Evolutionary conservation across 2,329 filamentous ascomycete genomes (phyloP).

Genomic region (Colletotrichum liaoningense): DNA sequence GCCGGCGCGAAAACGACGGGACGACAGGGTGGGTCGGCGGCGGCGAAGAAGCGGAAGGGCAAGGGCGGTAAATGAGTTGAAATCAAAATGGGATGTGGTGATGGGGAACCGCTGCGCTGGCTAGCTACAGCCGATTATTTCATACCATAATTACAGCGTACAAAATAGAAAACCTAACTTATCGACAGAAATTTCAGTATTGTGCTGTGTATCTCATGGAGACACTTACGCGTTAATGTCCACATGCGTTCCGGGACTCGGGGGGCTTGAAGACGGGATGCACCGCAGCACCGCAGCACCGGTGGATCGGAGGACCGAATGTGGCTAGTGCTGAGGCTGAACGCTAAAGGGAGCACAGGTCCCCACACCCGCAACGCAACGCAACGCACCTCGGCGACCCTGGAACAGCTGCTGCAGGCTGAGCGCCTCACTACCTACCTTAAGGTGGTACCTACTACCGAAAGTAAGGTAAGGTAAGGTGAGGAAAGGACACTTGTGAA

Average conservation of each 20-base stretch:
- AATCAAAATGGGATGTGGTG: neutral
- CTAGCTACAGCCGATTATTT: conserved; percentile 19
- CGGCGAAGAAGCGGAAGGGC: conserved; percentile 35
- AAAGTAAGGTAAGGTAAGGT: no score
- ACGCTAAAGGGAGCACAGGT: neutral
- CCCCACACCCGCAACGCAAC: neutral
- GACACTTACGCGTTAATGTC: neutral
- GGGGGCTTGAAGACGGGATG: neutral
- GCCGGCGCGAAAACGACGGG: conserved; percentile 27
- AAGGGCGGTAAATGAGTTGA: conserved; percentile 21
- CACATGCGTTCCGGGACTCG: neutral
- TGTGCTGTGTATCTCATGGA: neutral
- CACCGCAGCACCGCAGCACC: no score
- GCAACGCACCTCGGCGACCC: no score
- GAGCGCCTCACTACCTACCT: neutral
- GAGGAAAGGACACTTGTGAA: conserved; percentile 30
- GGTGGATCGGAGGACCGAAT: neutral
- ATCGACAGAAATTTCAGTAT: neutral
- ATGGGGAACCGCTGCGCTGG: neutral
- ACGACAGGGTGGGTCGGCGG: conserved; percentile 27
- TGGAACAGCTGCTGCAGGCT: conserved; percentile 11
- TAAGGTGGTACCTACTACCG: no score
- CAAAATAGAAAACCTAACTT: no score
- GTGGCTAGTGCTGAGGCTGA: conserved; percentile 17
- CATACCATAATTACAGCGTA: conserved; percentile 5